phyloP scores from a whole-genome alignment of 169 alveolate species.

The Eimeria falciformis region DNA sequence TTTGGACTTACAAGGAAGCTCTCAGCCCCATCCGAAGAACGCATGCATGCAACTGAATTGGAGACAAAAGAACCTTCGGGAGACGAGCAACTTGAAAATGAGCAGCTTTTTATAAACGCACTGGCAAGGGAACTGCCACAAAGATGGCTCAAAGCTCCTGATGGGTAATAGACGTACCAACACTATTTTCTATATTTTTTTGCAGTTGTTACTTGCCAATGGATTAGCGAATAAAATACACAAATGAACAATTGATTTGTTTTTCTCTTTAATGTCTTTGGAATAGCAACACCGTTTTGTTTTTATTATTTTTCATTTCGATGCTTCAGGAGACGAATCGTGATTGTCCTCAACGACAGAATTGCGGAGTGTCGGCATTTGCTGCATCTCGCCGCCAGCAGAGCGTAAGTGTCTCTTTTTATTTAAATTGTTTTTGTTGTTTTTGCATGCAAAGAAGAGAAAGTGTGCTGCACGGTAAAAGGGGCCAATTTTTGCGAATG shows the following conservation, averaged over 20 bases:
- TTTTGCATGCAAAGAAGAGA: no score
- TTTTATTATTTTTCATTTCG: not conserved
- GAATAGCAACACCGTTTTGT: no score
- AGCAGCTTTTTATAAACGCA: constrained; percentile 7
- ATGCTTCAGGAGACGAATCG: constrained; percentile 34
- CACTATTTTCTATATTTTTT: no score
- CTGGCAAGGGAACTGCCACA: constrained; percentile 34
- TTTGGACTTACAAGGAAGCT: constrained; percentile 46
- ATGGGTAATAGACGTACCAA: constrained; percentile 16
- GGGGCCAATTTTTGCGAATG: no score
- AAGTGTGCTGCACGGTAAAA: no score
- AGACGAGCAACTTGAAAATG: constrained; percentile 31
- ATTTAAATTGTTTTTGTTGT: no score
- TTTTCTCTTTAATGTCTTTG: no score
- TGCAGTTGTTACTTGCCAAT: no score
- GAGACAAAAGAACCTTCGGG: not conserved
- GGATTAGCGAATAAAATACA: no score
- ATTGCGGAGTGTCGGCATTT: constrained; percentile 35
- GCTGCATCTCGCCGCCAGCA: constrained; percentile 60
- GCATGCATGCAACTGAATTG: no score
- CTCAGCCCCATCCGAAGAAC: not conserved
- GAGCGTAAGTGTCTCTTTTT: not conserved
- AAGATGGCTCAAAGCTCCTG: constrained; percentile 57
- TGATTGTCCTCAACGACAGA: constrained; percentile 40
- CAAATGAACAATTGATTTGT: no score